Evolutionary conservation across 257 asterid genomes (phyloP), one percentile per base, ranked within the genome.

Genomic region (Penstemon eatonii): DNA sequence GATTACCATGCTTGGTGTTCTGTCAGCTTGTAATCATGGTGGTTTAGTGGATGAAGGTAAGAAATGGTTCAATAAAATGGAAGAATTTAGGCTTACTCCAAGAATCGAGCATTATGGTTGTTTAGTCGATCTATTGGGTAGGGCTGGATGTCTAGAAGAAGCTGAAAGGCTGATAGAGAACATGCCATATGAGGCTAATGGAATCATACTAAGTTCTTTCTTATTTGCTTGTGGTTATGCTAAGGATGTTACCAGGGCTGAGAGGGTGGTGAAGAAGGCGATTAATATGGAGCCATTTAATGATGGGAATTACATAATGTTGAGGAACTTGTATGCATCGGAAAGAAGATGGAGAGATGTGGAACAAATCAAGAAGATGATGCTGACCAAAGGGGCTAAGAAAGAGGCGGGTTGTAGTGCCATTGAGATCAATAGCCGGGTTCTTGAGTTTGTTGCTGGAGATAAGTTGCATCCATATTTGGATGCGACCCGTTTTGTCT

Each of bases 151-250:
- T 66, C 58, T 93, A 79, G 92, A 83, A 74, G 97, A 90, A 83
- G 97, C 96, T 7, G 97, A 93, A 70, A 77, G 63, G 73, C 63
- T 93, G 76, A 83, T 93, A 1, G 73, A 85, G 73, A 58, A 71
- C 78, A 93, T 90, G 99, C 99, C 99, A 43, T 88, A 74, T n/a
- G 96, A 90, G 68, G 89, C 84, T 36, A 93, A 93, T 76, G 95
- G 96, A 56, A 84, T 93, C 63, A 89, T 93, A 72, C 72, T 93
- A 75, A 87, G 96, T 73, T 93, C 97, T 53, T 81, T 93, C 72
- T 60, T 93, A 50, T 93, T 83, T 75, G 96, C 96, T 25, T 93
- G 96, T 78, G 85, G 88, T 39, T 86, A 74, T 82, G 85, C 94
- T 4, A 90, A 90, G 80, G 99, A 90, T 38, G 79, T 89, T n/a